Base-by-base conservation (phyloP, 2,329 filamentous ascomycete genomes). In the Davidsoniella australis region DNA sequence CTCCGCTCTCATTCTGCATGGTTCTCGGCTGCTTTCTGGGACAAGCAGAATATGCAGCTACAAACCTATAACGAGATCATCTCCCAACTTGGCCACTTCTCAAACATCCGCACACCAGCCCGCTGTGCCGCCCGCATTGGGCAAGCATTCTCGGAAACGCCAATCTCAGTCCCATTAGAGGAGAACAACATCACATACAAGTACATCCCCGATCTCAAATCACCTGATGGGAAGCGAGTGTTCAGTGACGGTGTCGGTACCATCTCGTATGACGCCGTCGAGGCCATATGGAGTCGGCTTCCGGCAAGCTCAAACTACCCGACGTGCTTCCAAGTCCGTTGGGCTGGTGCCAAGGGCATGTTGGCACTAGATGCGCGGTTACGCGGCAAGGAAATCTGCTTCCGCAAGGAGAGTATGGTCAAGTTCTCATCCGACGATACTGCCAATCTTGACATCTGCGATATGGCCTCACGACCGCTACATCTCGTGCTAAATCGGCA, bases 211-310 rank as follows among this genome's bases (percentile, higher is more conserved):
- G 78, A 84, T 51, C 65, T 85, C 1, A 66, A 70, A 51, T 72
- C 65, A 2, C 41, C 45, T 0, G 64, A 67, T 29, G 62, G 71
- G 9, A 65, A 62, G 0, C 70, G 78, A 4, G 69, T 79, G 0
- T 93, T 91, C 59, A 87, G 81, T 53, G 85, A 91, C 58, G 85
- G 85, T 1, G 80, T 85, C 1, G 85, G 85, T 0, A 85, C 77
- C 0, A 75, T 91, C 4, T 89, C 85, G 0, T 57, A 56, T 9
- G 66, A 66, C 0, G 68, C 85, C 0, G 64, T 82, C 45, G 60
- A 72, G 12, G 68, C 67, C n/a, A 73, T 88, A 2, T 81, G 77
- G 70, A 60, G 64, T 1, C 58, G 63, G 4, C 62, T 82, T 48
- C 70, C 75, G 0, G 60, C 62, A 29, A 64, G 63, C 20, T 66